Percentiles rank a stretch among this genome's conserved stretches.
Evolutionary conservation across 2,329 filamentous ascomycete species (phyloP).

Genomic region (Diaporthe velutina): DNA sequence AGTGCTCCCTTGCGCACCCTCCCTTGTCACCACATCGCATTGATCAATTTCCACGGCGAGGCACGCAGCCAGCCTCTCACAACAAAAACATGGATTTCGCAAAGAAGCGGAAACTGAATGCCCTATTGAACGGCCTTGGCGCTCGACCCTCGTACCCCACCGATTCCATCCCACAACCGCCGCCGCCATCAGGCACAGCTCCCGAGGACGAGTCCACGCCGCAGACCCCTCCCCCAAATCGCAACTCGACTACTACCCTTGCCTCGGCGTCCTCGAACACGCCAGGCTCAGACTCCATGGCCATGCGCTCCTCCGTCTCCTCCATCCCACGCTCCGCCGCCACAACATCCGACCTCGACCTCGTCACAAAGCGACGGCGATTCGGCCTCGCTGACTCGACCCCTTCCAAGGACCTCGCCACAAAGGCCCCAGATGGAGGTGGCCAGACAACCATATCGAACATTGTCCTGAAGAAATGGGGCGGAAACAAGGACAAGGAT

Average conservation of each 20-base stretch:
- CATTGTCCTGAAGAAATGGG: slow-evolving; percentile 57
- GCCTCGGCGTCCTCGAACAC: slow-evolving; percentile 40
- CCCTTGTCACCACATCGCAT: slow-evolving; percentile 28
- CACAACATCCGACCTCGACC: slow-evolving; percentile 51
- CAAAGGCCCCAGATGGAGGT: slow-evolving; percentile 5
- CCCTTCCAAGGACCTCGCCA: slow-evolving; percentile 47
- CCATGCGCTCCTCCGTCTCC: slow-evolving; percentile 43
- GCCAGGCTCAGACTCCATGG: slow-evolving; percentile 42
- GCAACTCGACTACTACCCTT: slow-evolving; percentile 34
- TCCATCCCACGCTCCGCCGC: slow-evolving; percentile 40
- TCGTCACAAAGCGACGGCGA: slow-evolving; percentile 67
- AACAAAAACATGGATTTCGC: slow-evolving; percentile 37
- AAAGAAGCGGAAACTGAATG: slow-evolving; percentile 88
- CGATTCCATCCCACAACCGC: slow-evolving; percentile 36
- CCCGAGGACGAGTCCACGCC: slow-evolving; percentile 51
- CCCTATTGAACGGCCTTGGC: slow-evolving; percentile 76
- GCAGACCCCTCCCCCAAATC: slow-evolving; percentile 31
- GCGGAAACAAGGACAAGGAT: slow-evolving; percentile 44
- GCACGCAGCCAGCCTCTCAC: neutral
- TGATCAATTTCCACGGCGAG: slow-evolving; percentile 22
- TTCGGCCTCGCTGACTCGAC: slow-evolving; percentile 59
- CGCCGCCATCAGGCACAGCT: slow-evolving; percentile 51
- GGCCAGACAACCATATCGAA: slow-evolving; percentile 55
- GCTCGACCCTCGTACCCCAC: slow-evolving; percentile 54
- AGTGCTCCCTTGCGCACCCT: slow-evolving; percentile 10